Conservation (phyloP, 1,284 basidiomycete species). For the Fomitiporia mediterranea region DNA sequence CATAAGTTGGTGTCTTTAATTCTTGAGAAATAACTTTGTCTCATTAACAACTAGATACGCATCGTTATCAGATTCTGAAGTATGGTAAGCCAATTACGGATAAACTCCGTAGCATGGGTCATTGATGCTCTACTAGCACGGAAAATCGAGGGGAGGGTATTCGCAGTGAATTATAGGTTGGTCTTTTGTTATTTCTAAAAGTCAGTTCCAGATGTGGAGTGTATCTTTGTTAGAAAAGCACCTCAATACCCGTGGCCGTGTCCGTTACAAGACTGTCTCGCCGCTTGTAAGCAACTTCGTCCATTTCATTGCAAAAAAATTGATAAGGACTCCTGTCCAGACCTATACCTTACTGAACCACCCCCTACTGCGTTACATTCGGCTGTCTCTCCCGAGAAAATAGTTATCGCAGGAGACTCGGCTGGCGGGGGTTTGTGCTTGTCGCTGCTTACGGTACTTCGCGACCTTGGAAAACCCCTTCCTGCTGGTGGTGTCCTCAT, state of each 20-base stretch:
- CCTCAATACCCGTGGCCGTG: constrained; percentile 90
- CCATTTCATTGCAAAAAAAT: neutral
- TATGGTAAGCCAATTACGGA: constrained; percentile 37
- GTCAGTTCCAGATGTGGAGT: neutral
- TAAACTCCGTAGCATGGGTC: neutral
- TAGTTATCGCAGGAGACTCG: constrained; percentile 82
- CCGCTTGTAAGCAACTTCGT: constrained; percentile 51
- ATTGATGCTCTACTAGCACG: constrained; percentile 40
- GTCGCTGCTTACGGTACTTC: constrained; percentile 64
- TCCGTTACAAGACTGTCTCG: constrained; percentile 74
- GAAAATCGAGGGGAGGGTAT: constrained; percentile 67
- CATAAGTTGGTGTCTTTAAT: constrained; percentile 41
- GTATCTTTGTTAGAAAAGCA: constrained; percentile 46
- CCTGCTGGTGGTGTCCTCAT: constrained; percentile 77
- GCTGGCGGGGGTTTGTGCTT: constrained; percentile 77
- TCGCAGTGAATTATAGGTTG: constrained; percentile 56
- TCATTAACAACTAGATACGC: constrained; percentile 46
- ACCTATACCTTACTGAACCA: constrained; percentile 77
- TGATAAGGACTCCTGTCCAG: constrained; percentile 34
- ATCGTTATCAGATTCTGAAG: constrained; percentile 64
- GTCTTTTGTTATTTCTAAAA: constrained; percentile 2
- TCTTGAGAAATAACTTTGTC: constrained; percentile 17
- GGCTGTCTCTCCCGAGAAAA: constrained; percentile 64
- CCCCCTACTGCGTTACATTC: constrained; percentile 66
- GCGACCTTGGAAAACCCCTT: constrained; percentile 69